phyloP scores from a whole-genome alignment of 2,329 filamentous ascomycete species.

The Aspergillus pseudonomiae region DNA sequence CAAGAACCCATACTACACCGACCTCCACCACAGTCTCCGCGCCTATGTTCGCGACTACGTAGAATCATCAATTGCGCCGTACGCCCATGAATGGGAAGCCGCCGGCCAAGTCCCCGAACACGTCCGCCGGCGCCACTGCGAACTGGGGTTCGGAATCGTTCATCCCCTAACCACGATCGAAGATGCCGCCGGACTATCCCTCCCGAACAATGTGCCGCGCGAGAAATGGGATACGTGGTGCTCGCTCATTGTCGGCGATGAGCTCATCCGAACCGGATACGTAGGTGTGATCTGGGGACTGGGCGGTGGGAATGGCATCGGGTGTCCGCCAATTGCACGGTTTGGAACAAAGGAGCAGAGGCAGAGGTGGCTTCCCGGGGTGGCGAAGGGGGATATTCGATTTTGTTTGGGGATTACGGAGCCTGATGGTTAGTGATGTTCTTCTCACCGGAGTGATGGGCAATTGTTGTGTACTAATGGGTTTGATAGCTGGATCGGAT shows the following conservation, averaged over 20 bases:
- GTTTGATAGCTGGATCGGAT: slow-evolving; percentile 59
- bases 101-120: slow-evolving; percentile 54
- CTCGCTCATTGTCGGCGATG: slow-evolving; percentile 58
- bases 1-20: slow-evolving; percentile 61
- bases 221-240: slow-evolving; percentile 62
- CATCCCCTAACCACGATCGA: slow-evolving; percentile 41
- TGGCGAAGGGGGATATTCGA: slow-evolving; percentile 61
- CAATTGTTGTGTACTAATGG: too few species aligned
- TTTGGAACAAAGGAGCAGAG: slow-evolving; percentile 65
- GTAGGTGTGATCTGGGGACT: slow-evolving; percentile 62
- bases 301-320: slow-evolving; percentile 64
- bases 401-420: slow-evolving; percentile 70
- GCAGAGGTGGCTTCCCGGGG: slow-evolving; percentile 59
- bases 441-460: neutral
- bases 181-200: slow-evolving; percentile 43
- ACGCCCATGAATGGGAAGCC: slow-evolving; percentile 66
- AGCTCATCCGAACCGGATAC: slow-evolving; percentile 57
- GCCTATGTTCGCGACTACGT: slow-evolving; percentile 61
- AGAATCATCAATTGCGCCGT: slow-evolving; percentile 60
- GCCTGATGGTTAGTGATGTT: slow-evolving; percentile 53
- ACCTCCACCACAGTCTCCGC: slow-evolving; percentile 62
- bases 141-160: slow-evolving; percentile 44
- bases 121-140: slow-evolving; percentile 42
- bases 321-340: slow-evolving; percentile 65
- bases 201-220: slow-evolving; percentile 51